Conservation (phyloP, 148 eudicot genomes). For the Fagopyrum homotropicum region DNA sequence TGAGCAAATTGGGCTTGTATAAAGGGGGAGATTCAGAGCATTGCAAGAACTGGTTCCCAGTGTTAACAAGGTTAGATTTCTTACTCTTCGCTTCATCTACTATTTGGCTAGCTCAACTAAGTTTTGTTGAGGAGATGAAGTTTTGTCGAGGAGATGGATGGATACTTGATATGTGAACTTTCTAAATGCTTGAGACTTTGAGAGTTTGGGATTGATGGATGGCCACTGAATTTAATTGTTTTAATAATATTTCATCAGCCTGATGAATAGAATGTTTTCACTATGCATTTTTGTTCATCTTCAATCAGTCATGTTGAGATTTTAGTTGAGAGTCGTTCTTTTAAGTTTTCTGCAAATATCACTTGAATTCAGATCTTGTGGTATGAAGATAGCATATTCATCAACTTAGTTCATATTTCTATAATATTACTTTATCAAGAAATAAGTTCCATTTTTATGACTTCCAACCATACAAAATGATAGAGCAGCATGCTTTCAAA, state of each 20-base stretch:
- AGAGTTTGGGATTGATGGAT: background rate
- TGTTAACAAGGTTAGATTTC: constrained; percentile 54
- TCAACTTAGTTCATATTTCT: background rate
- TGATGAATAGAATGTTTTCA: no score
- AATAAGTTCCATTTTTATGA: background rate
- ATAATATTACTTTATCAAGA: background rate
- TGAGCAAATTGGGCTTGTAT: background rate
- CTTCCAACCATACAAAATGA: constrained; percentile 39
- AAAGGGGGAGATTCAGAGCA: constrained; percentile 30
- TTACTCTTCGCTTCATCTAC: background rate
- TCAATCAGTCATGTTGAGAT: background rate
- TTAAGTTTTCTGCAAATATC: background rate
- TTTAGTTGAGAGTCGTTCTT: background rate
- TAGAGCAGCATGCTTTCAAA: constrained; percentile 71
- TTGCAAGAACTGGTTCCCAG: constrained; percentile 74
- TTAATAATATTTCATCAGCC: no score
- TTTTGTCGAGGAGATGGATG: background rate
- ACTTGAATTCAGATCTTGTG: background rate
- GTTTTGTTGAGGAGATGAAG: no score
- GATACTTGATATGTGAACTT: background rate
- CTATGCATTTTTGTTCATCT: background rate
- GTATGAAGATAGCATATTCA: background rate
- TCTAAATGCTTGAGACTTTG: background rate
- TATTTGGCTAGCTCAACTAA: background rate
- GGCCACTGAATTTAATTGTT: background rate